Conservation (phyloP, 495 filamentous ascomycete species). For the Cercophora samala region DNA sequence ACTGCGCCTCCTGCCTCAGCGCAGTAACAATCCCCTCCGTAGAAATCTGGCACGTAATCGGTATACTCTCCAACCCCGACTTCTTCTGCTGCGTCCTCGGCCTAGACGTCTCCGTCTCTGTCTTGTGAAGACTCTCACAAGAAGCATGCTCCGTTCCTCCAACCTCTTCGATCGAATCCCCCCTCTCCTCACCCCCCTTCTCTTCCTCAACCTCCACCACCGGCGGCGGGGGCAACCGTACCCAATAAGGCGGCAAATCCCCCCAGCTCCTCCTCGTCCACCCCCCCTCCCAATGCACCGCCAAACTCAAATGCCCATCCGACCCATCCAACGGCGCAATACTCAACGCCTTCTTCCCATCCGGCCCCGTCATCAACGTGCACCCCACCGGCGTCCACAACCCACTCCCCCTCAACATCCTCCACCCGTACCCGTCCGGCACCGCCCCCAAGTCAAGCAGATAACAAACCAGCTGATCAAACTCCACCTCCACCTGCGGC, state of each 20-base stretch:
- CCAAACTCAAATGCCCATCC: conserved; percentile 59
- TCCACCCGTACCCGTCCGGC: conserved; percentile 57
- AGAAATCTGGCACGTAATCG: conserved; percentile 48
- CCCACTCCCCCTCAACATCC: conserved; percentile 54
- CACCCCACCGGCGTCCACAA: conserved; percentile 64
- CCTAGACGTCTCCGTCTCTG: conserved; percentile 38
- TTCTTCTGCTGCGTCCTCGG: conserved; percentile 24
- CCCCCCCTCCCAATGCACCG: conserved; percentile 50
- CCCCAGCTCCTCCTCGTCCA: conserved; percentile 56
- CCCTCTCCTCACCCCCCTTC: background rate
- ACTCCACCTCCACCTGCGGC: conserved; percentile 63
- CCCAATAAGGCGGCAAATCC: conserved; percentile 61
- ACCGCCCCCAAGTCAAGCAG: conserved; percentile 61
- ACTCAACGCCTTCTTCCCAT: conserved; percentile 52
- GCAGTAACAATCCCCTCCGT: conserved; percentile 41
- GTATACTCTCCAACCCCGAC: background rate
- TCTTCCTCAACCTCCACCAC: background rate
- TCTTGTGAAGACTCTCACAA: conserved; percentile 26
- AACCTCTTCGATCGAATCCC: background rate
- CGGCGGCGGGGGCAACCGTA: conserved; percentile 43
- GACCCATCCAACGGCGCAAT: conserved; percentile 58
- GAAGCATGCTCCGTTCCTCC: conserved; percentile 2
- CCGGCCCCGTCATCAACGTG: conserved; percentile 53
- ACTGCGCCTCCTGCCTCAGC: conserved; percentile 33
- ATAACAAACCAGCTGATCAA: conserved; percentile 59